Evolutionary conservation across 192 early-diverging fungal species (phyloP).

Genomic region (Jimgerdemannia lactiflua): DNA sequence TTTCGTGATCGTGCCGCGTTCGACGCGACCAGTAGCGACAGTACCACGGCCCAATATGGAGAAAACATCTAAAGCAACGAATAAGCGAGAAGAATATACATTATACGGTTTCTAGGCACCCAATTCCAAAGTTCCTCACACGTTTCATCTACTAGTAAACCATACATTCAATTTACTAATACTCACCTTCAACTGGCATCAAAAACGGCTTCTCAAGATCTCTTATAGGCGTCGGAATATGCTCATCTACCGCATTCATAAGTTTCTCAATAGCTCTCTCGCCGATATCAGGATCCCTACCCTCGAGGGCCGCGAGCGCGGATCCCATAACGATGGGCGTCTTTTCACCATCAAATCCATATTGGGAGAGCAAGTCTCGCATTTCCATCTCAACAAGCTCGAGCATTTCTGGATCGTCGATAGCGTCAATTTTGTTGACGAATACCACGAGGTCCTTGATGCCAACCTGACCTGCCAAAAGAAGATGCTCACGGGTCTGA

Average conservation of each 20-base stretch:
- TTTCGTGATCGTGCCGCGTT: constrained; percentile 90
- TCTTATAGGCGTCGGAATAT: constrained; percentile 89
- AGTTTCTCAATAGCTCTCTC: constrained; percentile 86
- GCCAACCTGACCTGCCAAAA: constrained; percentile 95
- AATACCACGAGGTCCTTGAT: constrained; percentile 92
- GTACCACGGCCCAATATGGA: constrained; percentile 98
- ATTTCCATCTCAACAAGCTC: constrained; percentile 99
- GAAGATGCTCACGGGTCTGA: constrained; percentile 97
- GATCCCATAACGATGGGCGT: constrained; percentile 92
- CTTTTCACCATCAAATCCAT: constrained; percentile 91
- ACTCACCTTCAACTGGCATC: constrained; percentile 90
- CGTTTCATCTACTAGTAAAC: too few relatives aligned
- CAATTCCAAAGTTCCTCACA: too few relatives aligned
- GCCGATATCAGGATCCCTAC: constrained; percentile 87
- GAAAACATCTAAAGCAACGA: constrained; percentile 73
- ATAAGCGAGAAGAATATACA: constrained; percentile 1
- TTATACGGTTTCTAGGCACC: background rate
- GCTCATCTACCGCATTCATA: constrained; percentile 88
- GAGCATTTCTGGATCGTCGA: constrained; percentile 96
- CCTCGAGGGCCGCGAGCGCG: constrained; percentile 94
- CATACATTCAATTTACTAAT: background rate
- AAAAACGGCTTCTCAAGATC: constrained; percentile 99
- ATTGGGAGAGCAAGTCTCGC: constrained; percentile 89
- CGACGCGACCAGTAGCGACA: constrained; percentile 93
- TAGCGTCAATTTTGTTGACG: constrained; percentile 98